Evolutionary conservation across 352 stramenopile genomes (phyloP).

Genomic region (Pythium graminicola): DNA sequence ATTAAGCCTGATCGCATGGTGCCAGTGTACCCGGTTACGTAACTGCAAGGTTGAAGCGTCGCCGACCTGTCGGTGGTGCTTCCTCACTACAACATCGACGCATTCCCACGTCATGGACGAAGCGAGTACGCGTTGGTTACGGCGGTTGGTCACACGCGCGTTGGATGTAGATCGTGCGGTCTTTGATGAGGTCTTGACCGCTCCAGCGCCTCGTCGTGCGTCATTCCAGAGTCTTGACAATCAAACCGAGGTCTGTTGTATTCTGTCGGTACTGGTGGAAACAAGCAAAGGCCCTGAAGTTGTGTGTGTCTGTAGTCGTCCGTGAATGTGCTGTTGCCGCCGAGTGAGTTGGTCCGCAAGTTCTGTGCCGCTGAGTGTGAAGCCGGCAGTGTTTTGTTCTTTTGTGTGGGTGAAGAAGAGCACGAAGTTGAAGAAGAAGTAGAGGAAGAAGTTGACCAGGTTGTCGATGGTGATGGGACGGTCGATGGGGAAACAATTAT

Average conservation of each 20-base stretch:
- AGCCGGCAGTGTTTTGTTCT: conserved; percentile 70
- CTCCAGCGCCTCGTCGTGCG: conserved; percentile 22
- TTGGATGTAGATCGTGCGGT: conserved; percentile 49
- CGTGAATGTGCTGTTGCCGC: conserved; percentile 19
- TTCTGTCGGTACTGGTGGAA: too few relatives aligned
- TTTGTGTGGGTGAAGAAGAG: conserved; percentile 58
- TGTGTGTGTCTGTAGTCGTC: background rate
- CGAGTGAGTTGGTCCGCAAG: conserved; percentile 32
- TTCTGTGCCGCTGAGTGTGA: conserved; percentile 58
- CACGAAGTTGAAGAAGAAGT: conserved; percentile 74
- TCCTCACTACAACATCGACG: background rate
- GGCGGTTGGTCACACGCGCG: conserved; percentile 48
- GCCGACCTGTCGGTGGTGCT: background rate
- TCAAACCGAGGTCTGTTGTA: conserved; percentile 41
- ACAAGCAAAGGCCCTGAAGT: background rate
- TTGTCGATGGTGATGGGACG: conserved; percentile 30
- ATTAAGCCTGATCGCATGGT: too few relatives aligned
- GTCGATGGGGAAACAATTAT: background rate
- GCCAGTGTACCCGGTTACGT: too few relatives aligned
- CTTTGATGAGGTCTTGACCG: conserved; percentile 46
- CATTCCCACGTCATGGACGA: conserved; percentile 40
- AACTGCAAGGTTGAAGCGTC: conserved; percentile 21
- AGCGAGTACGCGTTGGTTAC: conserved; percentile 43
- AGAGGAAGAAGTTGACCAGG: conserved; percentile 69
- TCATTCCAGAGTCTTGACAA: conserved; percentile 29